Base-by-base conservation (phyloP, 1,284 basidiomycete genomes). In the Sanghuangporus weigelae region DNA sequence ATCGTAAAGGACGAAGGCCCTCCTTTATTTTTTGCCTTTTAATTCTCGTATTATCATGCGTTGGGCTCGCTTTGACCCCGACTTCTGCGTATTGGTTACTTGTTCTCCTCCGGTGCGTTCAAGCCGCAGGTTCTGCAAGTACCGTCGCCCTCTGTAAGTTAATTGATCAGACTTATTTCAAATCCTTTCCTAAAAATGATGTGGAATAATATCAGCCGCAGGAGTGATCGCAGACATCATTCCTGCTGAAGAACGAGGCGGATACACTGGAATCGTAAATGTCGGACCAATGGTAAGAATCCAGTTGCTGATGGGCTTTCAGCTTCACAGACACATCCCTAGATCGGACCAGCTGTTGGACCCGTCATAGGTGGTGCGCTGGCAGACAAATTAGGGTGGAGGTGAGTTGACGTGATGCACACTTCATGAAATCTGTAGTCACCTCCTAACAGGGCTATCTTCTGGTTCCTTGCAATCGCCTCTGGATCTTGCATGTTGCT, bases 381-480 rank as follows among this genome's bases (percentile, higher is more conserved):
- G 14, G 74, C 86, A 12, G 79, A 85, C 58, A 74, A 74, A 11
- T 73, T 89, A 1, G 86, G 87, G 26, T 90, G 88, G 89, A 83
- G 88, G 87, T 84, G 60, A 58, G 76, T 55, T 4, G n/a, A 64
- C 12, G 11, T 26, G 21, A 12, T 23, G 26, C 12, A 57, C 59
- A 8, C 12, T 31, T 42, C 8, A 8, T 36, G 51, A 35, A 62
- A 26, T 11, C 12, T 26, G 7, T 48, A 62, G n/a, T 64, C 14
- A 62, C 40, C 6, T 19, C 46, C 46, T 21, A 11, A 31, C 23
- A 86, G 90, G 69, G 79, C 88, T 2, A 89, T 93, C 26, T 93
- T 93, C 71, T 93, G 89, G 89, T 89, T 93, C 69, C 73, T 93
- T 7, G 82, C 81, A 61, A 92, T 91, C 3, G 71, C 82, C 0